Evolutionary conservation across 805 yeast species (phyloP), one percentile per base, ranked within the genome.

Genomic region (Torulaspora quercuum): DNA sequence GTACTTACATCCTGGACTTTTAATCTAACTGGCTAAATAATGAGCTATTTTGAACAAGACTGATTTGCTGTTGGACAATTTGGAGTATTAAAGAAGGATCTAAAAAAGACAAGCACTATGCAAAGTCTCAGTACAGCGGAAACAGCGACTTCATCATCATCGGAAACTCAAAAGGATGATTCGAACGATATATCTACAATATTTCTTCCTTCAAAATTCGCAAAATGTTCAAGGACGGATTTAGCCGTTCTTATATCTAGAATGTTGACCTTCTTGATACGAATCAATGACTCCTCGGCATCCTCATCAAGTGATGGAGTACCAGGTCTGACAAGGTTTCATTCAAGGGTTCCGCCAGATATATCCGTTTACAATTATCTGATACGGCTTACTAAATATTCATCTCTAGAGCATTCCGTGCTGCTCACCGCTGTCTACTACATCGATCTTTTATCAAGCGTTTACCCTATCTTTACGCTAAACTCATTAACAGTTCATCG

Each of bases 401-500:
- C 95, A 41, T 78, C 86, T 29, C 68, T 92, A 40, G 95, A 88
- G 47, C 83, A 83, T 44, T 83, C 94, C 4, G 83, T 90, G 2
- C 65, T 90, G 24, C 67, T 90, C 33, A 72, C 94, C 1, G 72
- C 92, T 9, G 79, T 92, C n/a, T 90, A 88, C 57, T 89, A 88
- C 53, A 88, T 89, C 39, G 98, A 90, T 57, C 67, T 92, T 17
- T 65, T 92, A 35, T 76, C 95, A 9, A 75, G 78, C 33, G 80
- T 82, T 32, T 90, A 81, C 55, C 79, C 87, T 4, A 73, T 75
- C 25, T 90, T 90, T 65, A 82, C 89, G 11, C 65, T 90, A 42
- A 90, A 87, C 62, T 83, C 95, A 1, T 73, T 92, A 58, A 90
- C 98, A 0, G 96, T 90, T 3, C 98, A 90, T 58, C 72, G 98